Evolutionary conservation across 2,329 filamentous ascomycete species (phyloP), one percentile per base, ranked within the genome.

Genomic region (Ceratocystis cubensis): DNA sequence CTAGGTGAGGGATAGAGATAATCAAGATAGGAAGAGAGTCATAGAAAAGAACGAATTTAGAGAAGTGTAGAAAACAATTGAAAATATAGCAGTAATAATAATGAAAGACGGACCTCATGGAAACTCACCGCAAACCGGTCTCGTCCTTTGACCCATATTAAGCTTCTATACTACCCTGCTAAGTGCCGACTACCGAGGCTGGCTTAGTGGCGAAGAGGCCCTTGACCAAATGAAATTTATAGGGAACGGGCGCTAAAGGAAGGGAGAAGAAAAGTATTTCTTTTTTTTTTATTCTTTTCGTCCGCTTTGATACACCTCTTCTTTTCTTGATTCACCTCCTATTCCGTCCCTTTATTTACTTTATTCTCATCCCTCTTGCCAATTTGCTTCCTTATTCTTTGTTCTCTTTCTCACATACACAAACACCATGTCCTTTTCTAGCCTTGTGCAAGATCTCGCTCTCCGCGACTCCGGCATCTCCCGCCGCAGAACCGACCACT

Each of bases 361-460:
- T 8, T 15, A 45, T 41, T 44, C 15, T 37, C 48, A 5, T 22
- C 5, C 2, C 59, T 41, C 37, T 3, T 8, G 59, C 37, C 37
- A 13, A 1, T 13, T 41, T 15, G 13, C 37, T 41, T 41, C 37
- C 37, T 41, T 41, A 13, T 41, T 37, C 30, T 45, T 25, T 57
- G 56, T 20, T 22, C 17, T 37, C 17, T 63, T n/a, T 41, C 44
- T 20, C 61, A 10, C n/a, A n/a, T 20, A 53, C 44, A 41, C 64
- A 57, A 41, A 63, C 70, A 72, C 65, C 68, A 87, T 87, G 84
- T 87, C 84, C 45, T 87, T 87, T 77, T 87, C 84, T 50, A 85
- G 81, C 72, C 82, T 87, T 65, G 83, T 87, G 28, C 84, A 87
- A 70, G 84, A 87, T 70, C 76, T 87, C 69, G 80, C 81, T 33